A percentile compares a stretch with the other conserved stretches of the same genome.
Evolutionary conservation across 163 green algal species (phyloP).

Genomic region (Chlorella variabilis): DNA sequence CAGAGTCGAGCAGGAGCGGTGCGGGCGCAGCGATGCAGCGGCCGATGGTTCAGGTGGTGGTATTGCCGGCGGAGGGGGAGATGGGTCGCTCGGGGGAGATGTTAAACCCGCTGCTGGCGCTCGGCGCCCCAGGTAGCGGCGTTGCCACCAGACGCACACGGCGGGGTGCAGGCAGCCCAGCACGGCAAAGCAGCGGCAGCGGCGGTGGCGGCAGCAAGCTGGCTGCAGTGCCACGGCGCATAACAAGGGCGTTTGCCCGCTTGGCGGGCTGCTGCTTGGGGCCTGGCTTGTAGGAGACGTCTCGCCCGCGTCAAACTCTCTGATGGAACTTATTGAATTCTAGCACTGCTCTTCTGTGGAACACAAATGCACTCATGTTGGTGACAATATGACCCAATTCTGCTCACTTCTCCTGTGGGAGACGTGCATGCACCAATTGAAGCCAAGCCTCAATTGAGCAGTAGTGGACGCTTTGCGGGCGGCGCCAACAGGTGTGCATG

Average conservation of each 20-base stretch:
- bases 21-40: neutral
- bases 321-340: no score
- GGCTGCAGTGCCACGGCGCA: neutral
- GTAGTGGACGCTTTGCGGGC: no score
- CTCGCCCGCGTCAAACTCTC: neutral
- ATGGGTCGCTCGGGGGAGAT: neutral
- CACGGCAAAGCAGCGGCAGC: neutral
- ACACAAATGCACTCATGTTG: no score
- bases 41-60: neutral
- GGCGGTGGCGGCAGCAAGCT: conserved; percentile 7
- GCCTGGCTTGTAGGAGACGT: neutral
- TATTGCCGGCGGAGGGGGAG: neutral
- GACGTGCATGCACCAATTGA: no score
- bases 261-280: conserved; percentile 12
- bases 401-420: no score
- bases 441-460: no score
- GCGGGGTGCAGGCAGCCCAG: neutral
- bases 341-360: no score
- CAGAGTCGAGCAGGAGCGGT: neutral
- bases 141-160: neutral
- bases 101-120: neutral
- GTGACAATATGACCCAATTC: no score
- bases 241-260: neutral
- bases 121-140: neutral
- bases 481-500: no score